phyloP scores from a whole-genome alignment of 352 stramenopile genomes.

The Phytophthora syringae region DNA sequence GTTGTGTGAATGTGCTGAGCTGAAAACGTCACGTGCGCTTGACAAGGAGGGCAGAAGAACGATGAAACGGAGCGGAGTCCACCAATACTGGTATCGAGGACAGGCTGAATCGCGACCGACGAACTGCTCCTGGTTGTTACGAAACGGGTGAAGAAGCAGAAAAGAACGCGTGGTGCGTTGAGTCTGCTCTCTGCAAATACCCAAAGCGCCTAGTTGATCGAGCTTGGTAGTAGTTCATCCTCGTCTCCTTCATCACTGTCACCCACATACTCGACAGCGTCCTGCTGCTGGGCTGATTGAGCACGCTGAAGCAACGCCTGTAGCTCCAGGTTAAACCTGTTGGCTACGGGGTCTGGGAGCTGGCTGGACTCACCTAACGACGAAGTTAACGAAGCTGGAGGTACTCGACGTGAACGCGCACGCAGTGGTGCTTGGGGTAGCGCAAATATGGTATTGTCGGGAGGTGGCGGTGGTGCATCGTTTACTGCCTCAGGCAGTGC shows the following conservation, averaged over 20 bases:
- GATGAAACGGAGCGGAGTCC: conserved; percentile 2
- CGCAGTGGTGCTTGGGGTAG: conserved; percentile 21
- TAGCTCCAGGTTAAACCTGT: conserved; percentile 23
- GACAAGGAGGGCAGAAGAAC: background rate
- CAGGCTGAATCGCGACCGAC: too few relatives aligned
- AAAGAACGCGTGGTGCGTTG: background rate
- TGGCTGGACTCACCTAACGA: background rate
- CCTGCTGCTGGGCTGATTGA: conserved; percentile 5
- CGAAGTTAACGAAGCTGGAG: background rate
- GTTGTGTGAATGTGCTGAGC: background rate
- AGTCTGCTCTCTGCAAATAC: conserved; percentile 1
- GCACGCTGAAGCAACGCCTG: conserved; percentile 27
- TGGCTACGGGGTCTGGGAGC: background rate
- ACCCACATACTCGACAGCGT: conserved; percentile 11
- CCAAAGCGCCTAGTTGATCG: background rate
- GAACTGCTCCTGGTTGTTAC: too few relatives aligned
- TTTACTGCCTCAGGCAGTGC: background rate
- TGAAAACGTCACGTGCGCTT: background rate
- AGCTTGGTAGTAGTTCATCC: background rate
- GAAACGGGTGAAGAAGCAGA: background rate
- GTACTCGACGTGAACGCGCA: conserved; percentile 5
- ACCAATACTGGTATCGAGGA: background rate
- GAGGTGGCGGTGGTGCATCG: conserved; percentile 4
- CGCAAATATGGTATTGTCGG: conserved; percentile 23
- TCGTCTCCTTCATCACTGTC: conserved; percentile 12